These are phyloP conservation scores for Setaria italica DNA, from an alignment of 202 grass and related monocot species.

Conservation along the genomic window DNA sequence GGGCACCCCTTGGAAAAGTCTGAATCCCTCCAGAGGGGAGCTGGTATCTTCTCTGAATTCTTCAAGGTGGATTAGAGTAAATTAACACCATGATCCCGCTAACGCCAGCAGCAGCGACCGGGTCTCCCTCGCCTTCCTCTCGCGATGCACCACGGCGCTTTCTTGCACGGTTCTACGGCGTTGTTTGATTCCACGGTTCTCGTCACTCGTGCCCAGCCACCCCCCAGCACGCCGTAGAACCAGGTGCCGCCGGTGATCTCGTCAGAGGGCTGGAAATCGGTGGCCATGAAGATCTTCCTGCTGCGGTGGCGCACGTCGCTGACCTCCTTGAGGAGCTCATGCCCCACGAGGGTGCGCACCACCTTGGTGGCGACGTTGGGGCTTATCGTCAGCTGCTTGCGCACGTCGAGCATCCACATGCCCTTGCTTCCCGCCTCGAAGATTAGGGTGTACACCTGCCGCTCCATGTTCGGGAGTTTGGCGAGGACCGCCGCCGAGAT, in stretches of 20 bases:
- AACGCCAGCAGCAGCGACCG: slow-evolving; percentile 23
- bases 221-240: slow-evolving; percentile 21
- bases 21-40: neutral
- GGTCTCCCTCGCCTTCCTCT: neutral
- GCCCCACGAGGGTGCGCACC: slow-evolving; percentile 37
- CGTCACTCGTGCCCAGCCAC: no score
- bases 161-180: slow-evolving; percentile 40
- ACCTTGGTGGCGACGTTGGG: slow-evolving; percentile 39
- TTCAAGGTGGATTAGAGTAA: neutral
- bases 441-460: slow-evolving; percentile 48
- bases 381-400: slow-evolving; percentile 23
- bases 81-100: neutral
- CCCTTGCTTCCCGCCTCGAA: slow-evolving; percentile 60
- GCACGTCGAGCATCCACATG: slow-evolving; percentile 64
- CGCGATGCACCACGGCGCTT: neutral
- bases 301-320: slow-evolving; percentile 59
- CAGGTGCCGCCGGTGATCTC: slow-evolving; percentile 87
- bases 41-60: slow-evolving; percentile 24
- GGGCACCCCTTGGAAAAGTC: neutral
- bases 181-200: no score
- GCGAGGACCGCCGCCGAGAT: slow-evolving; percentile 25
- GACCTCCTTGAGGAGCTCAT: slow-evolving; percentile 68
- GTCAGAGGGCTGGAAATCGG: slow-evolving; percentile 65
- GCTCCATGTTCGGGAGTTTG: slow-evolving; percentile 35
- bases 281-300: slow-evolving; percentile 79